Percentiles rank a stretch among this genome's conserved stretches.
Evolutionary conservation across 495 filamentous ascomycete genomes (phyloP).

Genomic region (Penicillium flavigenum): DNA sequence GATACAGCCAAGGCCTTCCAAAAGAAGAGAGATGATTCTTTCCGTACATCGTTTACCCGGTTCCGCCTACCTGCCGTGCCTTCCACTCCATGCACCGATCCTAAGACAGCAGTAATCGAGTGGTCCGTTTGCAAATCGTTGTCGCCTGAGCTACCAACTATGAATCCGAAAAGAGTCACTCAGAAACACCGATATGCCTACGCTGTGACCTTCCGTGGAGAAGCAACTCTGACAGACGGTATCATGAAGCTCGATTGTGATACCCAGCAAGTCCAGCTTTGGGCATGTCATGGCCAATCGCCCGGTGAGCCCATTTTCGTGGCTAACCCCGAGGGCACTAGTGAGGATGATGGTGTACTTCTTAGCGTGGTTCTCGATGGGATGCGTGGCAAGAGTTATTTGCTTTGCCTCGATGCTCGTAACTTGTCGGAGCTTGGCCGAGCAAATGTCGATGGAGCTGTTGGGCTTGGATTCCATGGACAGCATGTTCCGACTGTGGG

Average conservation of each 20-base stretch:
- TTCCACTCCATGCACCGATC: slow-evolving; percentile 9
- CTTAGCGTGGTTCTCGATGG: slow-evolving; percentile 74
- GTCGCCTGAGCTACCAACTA: slow-evolving; percentile 62
- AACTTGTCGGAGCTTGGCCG: slow-evolving; percentile 64
- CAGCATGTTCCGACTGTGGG: slow-evolving; percentile 45
- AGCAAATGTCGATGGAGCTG: slow-evolving; percentile 58
- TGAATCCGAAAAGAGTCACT: slow-evolving; percentile 59
- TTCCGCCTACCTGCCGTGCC: slow-evolving; percentile 49
- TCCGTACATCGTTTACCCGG: slow-evolving; percentile 42
- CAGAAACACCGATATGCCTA: slow-evolving; percentile 65
- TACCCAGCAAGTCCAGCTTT: slow-evolving; percentile 49
- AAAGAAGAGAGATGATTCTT: slow-evolving; percentile 28
- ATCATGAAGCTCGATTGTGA: slow-evolving; percentile 67
- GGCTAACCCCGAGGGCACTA: slow-evolving; percentile 38
- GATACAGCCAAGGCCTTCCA: slow-evolving; percentile 30
- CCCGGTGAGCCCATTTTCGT: slow-evolving; percentile 77
- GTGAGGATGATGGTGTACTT: slow-evolving; percentile 68
- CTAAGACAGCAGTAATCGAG: slow-evolving; percentile 30
- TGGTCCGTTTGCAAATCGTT: slow-evolving; percentile 35
- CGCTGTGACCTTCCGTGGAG: slow-evolving; percentile 53
- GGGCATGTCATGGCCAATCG: slow-evolving; percentile 61
- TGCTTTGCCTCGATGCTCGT: slow-evolving; percentile 67
- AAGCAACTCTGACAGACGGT: slow-evolving; percentile 62
- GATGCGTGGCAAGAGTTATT: slow-evolving; percentile 58
- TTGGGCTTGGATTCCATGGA: slow-evolving; percentile 75